Evolutionary conservation across 2,329 filamentous ascomycete species (phyloP), one percentile per base, ranked within the genome.

Genomic region (Mycogone perniciosa): DNA sequence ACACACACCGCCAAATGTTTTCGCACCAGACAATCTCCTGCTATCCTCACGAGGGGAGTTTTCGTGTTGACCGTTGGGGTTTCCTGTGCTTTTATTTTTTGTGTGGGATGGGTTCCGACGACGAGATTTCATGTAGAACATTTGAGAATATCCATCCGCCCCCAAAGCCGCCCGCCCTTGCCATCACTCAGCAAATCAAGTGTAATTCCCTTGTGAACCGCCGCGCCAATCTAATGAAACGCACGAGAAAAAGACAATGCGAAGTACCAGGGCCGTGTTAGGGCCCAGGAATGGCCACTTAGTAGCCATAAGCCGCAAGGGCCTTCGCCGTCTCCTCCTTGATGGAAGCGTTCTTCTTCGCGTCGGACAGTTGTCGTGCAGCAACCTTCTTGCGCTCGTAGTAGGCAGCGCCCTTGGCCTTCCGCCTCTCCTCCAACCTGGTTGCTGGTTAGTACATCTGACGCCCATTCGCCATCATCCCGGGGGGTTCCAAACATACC

Each of bases 301-400:
- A 97, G 85, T 95, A 96, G 74, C 91, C 92, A 77, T 81, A 89
- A 69, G 85, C 78, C 77, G 88, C 88, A 72, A 97, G 86, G 76
- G 93, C 85, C 80, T 86, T 80, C 76, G 85, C 82, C 73, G 86
- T 89, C 84, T 93, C 90, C 72, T 81, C 78, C 77, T 92, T 86
- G 74, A 92, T 84, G 72, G 82, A 85, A 64, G 90, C 89, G 74
- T 80, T 88, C 86, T 92, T 92, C 86, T 95, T 87, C 67, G 92
- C 91, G 72, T 96, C 88, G 65, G 85, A 80, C 66, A 96, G 79
- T 80, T 95, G 89, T 82, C 87, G 88, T 73, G 86, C 83, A 66
- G 88, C 88, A 64, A 89, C 84, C 89, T 95, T 96, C 93, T 97
- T 99, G 84, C 91, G 90, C 84, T 95, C 91, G 85, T 97, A 97